These are phyloP conservation scores for Neurospora tetraspora DNA, from an alignment of 495 filamentous ascomycete species.

Conservation along the genomic window DNA sequence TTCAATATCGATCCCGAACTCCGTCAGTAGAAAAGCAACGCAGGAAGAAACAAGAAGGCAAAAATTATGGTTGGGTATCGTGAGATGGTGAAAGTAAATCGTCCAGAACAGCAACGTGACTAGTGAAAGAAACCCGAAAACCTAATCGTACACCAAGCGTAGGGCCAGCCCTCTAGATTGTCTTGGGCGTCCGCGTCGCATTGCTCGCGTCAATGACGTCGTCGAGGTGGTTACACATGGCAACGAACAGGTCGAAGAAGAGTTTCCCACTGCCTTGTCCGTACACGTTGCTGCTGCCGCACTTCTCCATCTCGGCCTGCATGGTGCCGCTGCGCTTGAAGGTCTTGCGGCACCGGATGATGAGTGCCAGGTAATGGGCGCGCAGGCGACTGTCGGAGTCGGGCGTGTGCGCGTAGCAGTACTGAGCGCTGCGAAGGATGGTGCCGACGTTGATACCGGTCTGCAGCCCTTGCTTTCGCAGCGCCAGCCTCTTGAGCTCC, in stretches of 20 bases:
- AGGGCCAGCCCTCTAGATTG: slow-evolving; percentile 29
- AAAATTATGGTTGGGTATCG: slow-evolving; percentile 32
- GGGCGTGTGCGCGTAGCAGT: slow-evolving; percentile 88
- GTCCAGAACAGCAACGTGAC: slow-evolving; percentile 10
- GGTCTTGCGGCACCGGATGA: slow-evolving; percentile 84
- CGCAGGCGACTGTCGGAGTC: slow-evolving; percentile 82
- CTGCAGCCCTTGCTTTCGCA: slow-evolving; percentile 89
- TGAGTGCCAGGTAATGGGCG: slow-evolving; percentile 88
- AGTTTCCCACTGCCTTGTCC: slow-evolving; percentile 63
- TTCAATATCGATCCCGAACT: background rate
- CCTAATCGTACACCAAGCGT: slow-evolving; percentile 11
- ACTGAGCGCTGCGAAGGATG: slow-evolving; percentile 82
- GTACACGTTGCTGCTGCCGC: slow-evolving; percentile 27
- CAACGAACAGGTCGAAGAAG: slow-evolving; percentile 96
- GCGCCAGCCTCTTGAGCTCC: slow-evolving; percentile 75
- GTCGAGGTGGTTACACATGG: slow-evolving; percentile 94
- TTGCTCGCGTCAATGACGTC: slow-evolving; percentile 61
- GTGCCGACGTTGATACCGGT: slow-evolving; percentile 73
- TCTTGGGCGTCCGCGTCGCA: slow-evolving; percentile 35
- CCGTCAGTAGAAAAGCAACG: background rate
- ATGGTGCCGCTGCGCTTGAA: slow-evolving; percentile 95
- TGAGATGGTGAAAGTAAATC: slow-evolving; percentile 28
- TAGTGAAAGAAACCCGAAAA: slow-evolving; percentile 11
- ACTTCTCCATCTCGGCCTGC: slow-evolving; percentile 92
- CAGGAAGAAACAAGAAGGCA: background rate